A percentile compares a stretch with the other conserved stretches of the same genome.
phyloP scores from a whole-genome alignment of 345 rosid genomes.

The Eucalyptus paniculata region DNA sequence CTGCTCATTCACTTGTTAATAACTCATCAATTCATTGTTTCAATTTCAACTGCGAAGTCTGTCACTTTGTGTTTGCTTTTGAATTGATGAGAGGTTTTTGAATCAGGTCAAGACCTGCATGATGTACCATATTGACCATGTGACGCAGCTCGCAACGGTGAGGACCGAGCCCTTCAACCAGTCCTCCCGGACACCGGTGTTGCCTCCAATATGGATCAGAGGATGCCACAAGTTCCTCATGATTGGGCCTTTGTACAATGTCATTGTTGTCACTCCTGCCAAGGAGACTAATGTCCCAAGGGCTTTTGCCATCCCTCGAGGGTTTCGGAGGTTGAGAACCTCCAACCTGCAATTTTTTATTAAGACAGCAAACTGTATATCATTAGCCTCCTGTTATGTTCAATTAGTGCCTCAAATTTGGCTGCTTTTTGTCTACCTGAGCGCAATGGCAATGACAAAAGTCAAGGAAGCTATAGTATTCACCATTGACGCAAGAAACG shows the following conservation, averaged over 20 bases:
- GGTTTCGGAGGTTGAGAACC: slow-evolving; percentile 28
- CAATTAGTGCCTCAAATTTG: not conserved
- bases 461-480: slow-evolving; percentile 43
- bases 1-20: not conserved
- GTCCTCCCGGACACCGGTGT: slow-evolving; percentile 9
- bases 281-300: slow-evolving; percentile 36
- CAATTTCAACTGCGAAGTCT: not conserved
- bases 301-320: slow-evolving; percentile 47
- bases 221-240: slow-evolving; percentile 25
- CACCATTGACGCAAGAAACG: slow-evolving; percentile 29
- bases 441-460: slow-evolving; percentile 23
- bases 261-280: slow-evolving; percentile 43
- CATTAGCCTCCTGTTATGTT: not conserved
- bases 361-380: not conserved
- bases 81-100: not conserved
- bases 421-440: slow-evolving; percentile 12
- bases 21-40: not conserved
- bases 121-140: slow-evolving; percentile 52
- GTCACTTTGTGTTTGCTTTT: not conserved
- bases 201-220: slow-evolving; percentile 17
- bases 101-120: slow-evolving; percentile 38
- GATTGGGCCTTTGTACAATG: slow-evolving; percentile 40
- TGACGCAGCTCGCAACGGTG: slow-evolving; percentile 40
- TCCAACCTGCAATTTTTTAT: slow-evolving; percentile 24
- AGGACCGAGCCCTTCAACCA: slow-evolving; percentile 63